phyloP scores from a whole-genome alignment of 2,329 filamentous ascomycete species.

The Alternaria tenuissima region DNA sequence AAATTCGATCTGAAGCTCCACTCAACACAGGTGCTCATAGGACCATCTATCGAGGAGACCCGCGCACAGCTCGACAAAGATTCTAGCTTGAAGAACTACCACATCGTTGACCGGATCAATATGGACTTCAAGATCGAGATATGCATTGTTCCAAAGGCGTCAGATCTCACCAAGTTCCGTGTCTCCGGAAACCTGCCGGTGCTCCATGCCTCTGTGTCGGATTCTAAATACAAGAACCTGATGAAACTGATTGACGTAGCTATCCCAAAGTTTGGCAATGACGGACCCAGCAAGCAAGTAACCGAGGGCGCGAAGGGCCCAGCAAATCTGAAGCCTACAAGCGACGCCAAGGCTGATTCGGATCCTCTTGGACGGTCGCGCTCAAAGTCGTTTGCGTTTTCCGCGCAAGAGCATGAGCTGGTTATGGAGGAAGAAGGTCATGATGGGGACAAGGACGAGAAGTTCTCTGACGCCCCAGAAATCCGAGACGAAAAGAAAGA shows the following conservation, averaged over 20 bases:
- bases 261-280: constrained; percentile 79
- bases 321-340: constrained; percentile 49
- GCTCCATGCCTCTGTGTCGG: constrained; percentile 89
- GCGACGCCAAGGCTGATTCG: constrained; percentile 36
- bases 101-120: constrained; percentile 96
- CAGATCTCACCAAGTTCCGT: constrained; percentile 89
- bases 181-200: constrained; percentile 92
- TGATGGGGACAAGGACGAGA: constrained; percentile 69
- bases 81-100: constrained; percentile 74
- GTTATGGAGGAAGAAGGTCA: constrained; percentile 77
- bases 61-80: constrained; percentile 78
- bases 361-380: constrained; percentile 61
- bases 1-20: constrained; percentile 92
- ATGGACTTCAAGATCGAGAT: constrained; percentile 96
- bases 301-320: constrained; percentile 45
- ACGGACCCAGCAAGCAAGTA: constrained; percentile 49
- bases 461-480: constrained; percentile 72
- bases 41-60: constrained; percentile 89
- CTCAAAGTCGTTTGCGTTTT: constrained; percentile 78
- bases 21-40: constrained; percentile 94
- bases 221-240: constrained; percentile 94
- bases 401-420: constrained; percentile 76
- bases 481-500: constrained; percentile 57
- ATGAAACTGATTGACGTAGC: constrained; percentile 98
- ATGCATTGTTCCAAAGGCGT: constrained; percentile 95